A percentile compares a stretch with the other conserved stretches of the same genome.
Evolutionary conservation across 2,329 filamentous ascomycete species (phyloP).

Genomic region (Coniochaeta ligniaria): DNA sequence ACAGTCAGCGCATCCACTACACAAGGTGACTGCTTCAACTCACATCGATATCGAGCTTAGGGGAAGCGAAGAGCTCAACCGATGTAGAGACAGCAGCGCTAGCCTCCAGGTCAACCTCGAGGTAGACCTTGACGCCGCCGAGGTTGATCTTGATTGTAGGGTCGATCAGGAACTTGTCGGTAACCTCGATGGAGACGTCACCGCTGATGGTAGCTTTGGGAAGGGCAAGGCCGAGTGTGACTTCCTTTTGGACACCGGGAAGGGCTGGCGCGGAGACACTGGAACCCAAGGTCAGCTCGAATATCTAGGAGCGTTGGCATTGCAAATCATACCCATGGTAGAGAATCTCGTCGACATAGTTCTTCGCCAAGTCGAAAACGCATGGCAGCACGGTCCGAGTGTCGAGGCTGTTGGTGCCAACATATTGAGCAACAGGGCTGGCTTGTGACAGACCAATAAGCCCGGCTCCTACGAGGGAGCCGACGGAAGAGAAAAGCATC

Average conservation of each 20-base stretch:
- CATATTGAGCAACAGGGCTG: not conserved
- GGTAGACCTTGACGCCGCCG: slow-evolving; percentile 17
- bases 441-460: not conserved
- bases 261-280: slow-evolving; percentile 7
- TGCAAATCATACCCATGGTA: slow-evolving; percentile 9
- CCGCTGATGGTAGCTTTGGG: slow-evolving; percentile 12
- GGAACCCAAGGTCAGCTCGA: not conserved
- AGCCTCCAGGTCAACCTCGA: slow-evolving; percentile 17
- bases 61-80: slow-evolving; percentile 15
- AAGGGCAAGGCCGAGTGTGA: slow-evolving; percentile 13
- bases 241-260: slow-evolving; percentile 2
- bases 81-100: slow-evolving; percentile 14
- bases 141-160: slow-evolving; percentile 14
- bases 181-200: slow-evolving; percentile 9
- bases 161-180: slow-evolving; percentile 9
- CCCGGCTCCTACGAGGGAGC: slow-evolving; percentile 1
- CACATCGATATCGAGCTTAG: slow-evolving; percentile 8
- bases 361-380: slow-evolving; percentile 10
- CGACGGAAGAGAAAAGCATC: slow-evolving; percentile 1
- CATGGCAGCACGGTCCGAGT: not conserved
- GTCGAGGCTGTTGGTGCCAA: not conserved
- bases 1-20: not conserved
- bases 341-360: slow-evolving; percentile 11
- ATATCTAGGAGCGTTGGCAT: too few species aligned
- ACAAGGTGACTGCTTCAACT: not conserved